phyloP scores from a whole-genome alignment of 345 rosid species.

The Hypericum androsaemum region DNA sequence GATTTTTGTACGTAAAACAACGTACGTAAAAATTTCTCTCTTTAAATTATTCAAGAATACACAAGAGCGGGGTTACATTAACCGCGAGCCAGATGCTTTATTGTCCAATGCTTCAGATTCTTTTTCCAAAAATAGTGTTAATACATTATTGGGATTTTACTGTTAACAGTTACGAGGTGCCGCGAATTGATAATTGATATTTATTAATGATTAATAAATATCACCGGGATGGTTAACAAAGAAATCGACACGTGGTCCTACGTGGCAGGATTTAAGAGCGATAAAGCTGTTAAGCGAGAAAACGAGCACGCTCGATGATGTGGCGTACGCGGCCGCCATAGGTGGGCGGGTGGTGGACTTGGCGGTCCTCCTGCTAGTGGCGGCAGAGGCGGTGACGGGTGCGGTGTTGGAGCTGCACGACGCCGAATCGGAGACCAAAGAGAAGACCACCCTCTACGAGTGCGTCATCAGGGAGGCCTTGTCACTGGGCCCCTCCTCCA shows the following conservation, averaged over 20 bases:
- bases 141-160: too few species aligned
- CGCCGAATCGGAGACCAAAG: conserved; percentile 28
- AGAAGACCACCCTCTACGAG: conserved; percentile 50
- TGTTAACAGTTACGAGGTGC: too few species aligned
- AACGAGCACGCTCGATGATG: conserved; percentile 40
- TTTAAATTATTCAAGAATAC: too few species aligned
- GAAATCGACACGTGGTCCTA: neutral
- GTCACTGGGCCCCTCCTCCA: conserved; percentile 18
- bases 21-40: too few species aligned
- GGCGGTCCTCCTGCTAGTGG: conserved; percentile 46
- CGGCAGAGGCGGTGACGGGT: conserved; percentile 41
- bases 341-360: conserved; percentile 44
- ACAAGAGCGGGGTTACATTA: too few species aligned
- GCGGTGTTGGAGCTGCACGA: conserved; percentile 27
- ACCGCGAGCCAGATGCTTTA: too few species aligned
- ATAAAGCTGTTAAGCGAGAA: conserved; percentile 49
- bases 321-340: conserved; percentile 43
- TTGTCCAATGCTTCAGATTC: too few species aligned
- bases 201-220: too few species aligned
- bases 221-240: too few species aligned
- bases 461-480: conserved; percentile 48
- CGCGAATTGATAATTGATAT: too few species aligned
- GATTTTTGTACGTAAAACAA: too few species aligned
- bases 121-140: too few species aligned
- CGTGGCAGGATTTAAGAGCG: conserved; percentile 38